phyloP scores from a whole-genome alignment of 306 rosid genomes.

The Luffa aegyptiaca region DNA sequence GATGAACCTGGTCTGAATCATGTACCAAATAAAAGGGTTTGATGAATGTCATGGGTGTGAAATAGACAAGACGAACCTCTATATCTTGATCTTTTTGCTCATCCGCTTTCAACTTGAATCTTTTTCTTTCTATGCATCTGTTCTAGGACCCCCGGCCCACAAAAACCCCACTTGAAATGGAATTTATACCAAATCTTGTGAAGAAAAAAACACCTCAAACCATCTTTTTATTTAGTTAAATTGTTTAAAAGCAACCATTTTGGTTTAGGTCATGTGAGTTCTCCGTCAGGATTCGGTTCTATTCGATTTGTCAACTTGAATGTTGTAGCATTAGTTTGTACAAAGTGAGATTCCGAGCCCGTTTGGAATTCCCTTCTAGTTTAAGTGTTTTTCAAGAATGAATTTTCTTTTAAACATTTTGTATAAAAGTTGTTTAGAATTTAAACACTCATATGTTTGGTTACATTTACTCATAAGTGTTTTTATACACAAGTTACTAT shows the following conservation, averaged over 20 bases:
- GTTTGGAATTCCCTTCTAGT: no score
- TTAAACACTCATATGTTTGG: no score
- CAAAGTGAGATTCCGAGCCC: no score
- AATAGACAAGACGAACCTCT: neutral
- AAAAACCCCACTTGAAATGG: neutral
- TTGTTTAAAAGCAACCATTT: neutral
- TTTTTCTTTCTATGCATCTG: neutral
- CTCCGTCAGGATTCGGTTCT: neutral
- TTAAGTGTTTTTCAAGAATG: no score
- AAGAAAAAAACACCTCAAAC: neutral
- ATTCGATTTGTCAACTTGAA: no score
- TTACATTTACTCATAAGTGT: no score
- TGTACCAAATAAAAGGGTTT: neutral
- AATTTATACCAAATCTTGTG: neutral
- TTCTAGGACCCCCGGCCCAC: neutral
- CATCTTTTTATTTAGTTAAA: neutral
- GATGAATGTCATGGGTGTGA: neutral
- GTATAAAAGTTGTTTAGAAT: no score
- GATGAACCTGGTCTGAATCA: slow-evolving; percentile 17
- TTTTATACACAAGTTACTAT: no score
- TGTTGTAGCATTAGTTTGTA: no score
- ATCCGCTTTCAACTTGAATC: neutral
- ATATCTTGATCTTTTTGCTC: neutral
- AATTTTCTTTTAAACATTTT: no score
- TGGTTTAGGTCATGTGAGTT: neutral